Conservation (phyloP, 805 yeast species). For the Hyphopichia homilentoma region DNA sequence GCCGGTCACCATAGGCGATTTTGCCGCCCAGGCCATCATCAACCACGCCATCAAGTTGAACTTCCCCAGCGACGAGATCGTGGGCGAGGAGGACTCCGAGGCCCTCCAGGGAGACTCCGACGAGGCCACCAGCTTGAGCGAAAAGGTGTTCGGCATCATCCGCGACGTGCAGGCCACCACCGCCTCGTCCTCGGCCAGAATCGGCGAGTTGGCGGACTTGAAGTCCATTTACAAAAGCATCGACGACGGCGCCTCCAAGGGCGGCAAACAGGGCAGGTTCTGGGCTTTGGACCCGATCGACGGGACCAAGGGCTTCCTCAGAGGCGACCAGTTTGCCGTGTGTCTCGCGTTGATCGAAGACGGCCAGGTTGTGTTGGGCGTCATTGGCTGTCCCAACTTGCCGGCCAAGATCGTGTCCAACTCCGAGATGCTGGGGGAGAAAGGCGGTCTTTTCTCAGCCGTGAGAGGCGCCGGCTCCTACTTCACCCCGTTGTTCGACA, state of each 20-base stretch:
- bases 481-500: conserved; percentile 40
- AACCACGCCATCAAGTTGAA: conserved; percentile 75
- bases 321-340: conserved; percentile 97
- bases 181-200: conserved; percentile 16
- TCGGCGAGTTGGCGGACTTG: conserved; percentile 42
- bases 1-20: conserved; percentile 96
- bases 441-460: conserved; percentile 77
- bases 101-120: conserved; percentile 44
- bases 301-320: conserved; percentile 92
- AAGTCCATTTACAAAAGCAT: conserved; percentile 59
- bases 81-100: conserved; percentile 90
- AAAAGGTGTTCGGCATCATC: conserved; percentile 59
- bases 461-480: conserved; percentile 65
- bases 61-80: conserved; percentile 82
- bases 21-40: conserved; percentile 91
- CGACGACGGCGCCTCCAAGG: conserved; percentile 75
- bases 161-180: conserved; percentile 49
- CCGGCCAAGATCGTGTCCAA: conserved; percentile 46
- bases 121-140: conserved; percentile 46
- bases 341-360: conserved; percentile 87
- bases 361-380: conserved; percentile 83
- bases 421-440: conserved; percentile 28
- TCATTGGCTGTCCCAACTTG: conserved; percentile 94
- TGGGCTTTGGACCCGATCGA: conserved; percentile 99
- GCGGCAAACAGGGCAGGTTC: conserved; percentile 76